phyloP scores from a whole-genome alignment of 768 basidiomycete species.

The Kwoniella heveanensis region DNA sequence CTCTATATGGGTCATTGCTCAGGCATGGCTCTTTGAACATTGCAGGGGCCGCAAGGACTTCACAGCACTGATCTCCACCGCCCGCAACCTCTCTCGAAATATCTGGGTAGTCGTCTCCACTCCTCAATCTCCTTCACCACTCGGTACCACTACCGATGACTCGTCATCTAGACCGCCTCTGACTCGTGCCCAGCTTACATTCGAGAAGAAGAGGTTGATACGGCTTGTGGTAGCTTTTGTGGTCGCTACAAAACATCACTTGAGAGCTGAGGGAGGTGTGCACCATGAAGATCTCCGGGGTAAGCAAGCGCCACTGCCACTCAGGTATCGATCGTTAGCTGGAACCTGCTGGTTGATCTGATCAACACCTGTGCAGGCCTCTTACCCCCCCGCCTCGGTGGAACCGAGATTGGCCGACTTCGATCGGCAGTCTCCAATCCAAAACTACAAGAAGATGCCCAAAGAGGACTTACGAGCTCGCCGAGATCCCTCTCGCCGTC shows the following conservation, averaged over 20 bases:
- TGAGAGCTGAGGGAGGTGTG: constrained; percentile 62
- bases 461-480: neutral
- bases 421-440: constrained; percentile 17
- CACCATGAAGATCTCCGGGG: constrained; percentile 78
- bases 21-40: too few relatives aligned
- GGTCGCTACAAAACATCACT: constrained; percentile 68
- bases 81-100: constrained; percentile 45
- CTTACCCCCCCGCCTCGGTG: constrained; percentile 57
- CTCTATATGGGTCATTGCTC: too few relatives aligned
- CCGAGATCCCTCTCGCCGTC: neutral
- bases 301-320: too few relatives aligned
- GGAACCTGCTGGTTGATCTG: neutral
- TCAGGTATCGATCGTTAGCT: too few relatives aligned
- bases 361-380: too few relatives aligned
- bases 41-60: constrained; percentile 89
- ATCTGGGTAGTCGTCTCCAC: constrained; percentile 60
- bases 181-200: constrained; percentile 48
- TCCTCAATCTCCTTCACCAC: constrained; percentile 59
- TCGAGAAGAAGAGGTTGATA: constrained; percentile 68
- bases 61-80: constrained; percentile 67
- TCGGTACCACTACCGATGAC: too few relatives aligned
- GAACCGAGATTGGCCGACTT: constrained; percentile 20
- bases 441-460: neutral
- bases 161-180: constrained; percentile 50
- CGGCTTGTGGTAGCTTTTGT: constrained; percentile 71